Base-by-base conservation (phyloP, 805 yeast species). In the Saccharomycopsis vini region DNA sequence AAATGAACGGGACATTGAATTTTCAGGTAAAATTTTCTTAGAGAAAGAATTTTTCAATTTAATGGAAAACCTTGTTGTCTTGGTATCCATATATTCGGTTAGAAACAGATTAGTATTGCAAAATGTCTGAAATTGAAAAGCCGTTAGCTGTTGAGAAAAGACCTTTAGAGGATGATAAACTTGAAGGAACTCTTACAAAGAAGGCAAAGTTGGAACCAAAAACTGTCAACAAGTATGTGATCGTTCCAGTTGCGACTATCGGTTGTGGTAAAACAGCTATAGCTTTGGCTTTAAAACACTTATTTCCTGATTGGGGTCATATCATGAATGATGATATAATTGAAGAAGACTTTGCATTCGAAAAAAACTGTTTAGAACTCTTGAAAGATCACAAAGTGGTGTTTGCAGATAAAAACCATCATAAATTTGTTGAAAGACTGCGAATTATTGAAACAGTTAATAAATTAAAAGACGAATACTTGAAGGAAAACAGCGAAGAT, bases 231-330 rank as follows among this genome's bases (percentile, higher is more conserved):
- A 79, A 79, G 52, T 81, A 75, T 56, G 71, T 86, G 0, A 55
- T 92, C 2, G 73, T 88, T 1, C 90, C 97, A 0, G 76, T 89
- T 3, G 88, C 97, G 0, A 87, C 95, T 0, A 75, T 90, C 39
- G 97, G 97, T 0, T 86, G 97, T 61, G 98, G 98, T 4, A 92
- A 92, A 57, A 88, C 97, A 0, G 86, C 97, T 0, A 73, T 84
- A 0, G 75, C 84, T 3, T 57, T 74, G 23, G 77, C 89, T 0
- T 63, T 92, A 36, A 50, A 55, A 0, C 54, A 67, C 10, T 59
- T 89, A 13, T 79, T 66, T 44, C 79, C 80, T 1, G 57, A 64
- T 0, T 81, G 94, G 81, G 80, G 73, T 0, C 83, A 79, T 52
- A 68, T 84, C 7, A 95, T 86, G 58, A 89, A 85, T 61, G 97